Conservation (phyloP, 2,329 filamentous ascomycete species). For the Fusarium subglutinans region DNA sequence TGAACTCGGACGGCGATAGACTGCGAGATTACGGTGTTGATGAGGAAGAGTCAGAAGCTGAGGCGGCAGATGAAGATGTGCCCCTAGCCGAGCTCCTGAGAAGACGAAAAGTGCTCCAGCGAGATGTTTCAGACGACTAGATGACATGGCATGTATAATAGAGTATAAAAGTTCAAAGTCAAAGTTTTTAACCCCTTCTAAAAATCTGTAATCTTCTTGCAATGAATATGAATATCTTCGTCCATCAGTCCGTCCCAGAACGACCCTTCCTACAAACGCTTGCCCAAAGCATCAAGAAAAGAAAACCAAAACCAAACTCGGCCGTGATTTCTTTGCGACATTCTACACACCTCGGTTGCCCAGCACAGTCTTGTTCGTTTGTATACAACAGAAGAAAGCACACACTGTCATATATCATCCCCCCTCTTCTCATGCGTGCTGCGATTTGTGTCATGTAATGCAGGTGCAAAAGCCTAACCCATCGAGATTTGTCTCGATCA, state of each 20-base stretch:
- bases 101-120: conserved; percentile 56
- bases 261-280: conserved; percentile 11
- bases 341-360: conserved; percentile 38
- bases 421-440: conserved; percentile 29
- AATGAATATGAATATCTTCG: conserved; percentile 22
- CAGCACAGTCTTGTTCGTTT: conserved; percentile 42
- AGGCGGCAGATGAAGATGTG: conserved; percentile 64
- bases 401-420: conserved; percentile 11
- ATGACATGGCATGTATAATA: conserved; percentile 29
- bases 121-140: conserved; percentile 46
- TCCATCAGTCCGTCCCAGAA: conserved; percentile 7
- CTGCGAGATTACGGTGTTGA: conserved; percentile 83
- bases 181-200: conserved; percentile 30
- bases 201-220: conserved; percentile 19
- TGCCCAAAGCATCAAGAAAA: conserved; percentile 37
- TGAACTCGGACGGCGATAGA: conserved; percentile 78
- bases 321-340: conserved; percentile 26
- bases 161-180: conserved; percentile 20
- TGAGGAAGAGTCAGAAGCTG: conserved; percentile 65
- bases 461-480: conserved; percentile 11
- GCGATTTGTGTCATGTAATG: conserved; percentile 9
- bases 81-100: conserved; percentile 75
- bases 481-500: conserved; percentile 25
- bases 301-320: conserved; percentile 41
- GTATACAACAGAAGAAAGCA: conserved; percentile 34